Evolutionary conservation across 1,284 basidiomycete genomes (phyloP), one percentile per base, ranked within the genome.

Genomic region (Tilletia setariae): DNA sequence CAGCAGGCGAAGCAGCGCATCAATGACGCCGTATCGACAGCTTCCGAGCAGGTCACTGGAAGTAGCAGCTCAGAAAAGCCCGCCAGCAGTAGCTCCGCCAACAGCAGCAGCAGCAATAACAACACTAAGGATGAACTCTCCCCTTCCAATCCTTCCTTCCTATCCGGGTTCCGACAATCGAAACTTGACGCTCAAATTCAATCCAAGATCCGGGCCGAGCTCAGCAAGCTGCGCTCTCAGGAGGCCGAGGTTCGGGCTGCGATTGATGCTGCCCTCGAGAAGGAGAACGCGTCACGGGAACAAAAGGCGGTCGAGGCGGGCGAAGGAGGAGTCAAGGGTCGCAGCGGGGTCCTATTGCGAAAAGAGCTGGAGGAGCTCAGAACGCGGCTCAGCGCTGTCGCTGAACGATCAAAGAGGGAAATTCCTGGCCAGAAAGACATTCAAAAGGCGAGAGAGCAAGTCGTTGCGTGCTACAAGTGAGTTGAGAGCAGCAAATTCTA

Each of bases 401-500:
- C 56, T 32, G 56, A 61, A 30, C 23, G 28, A 19, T 11, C 28
- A 0, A 61, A 30, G 56, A 32, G 56, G 30, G 56, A 61, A 30
- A 61, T 61, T 30, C 28, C 25, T 15, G 56, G 56, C 16, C 28
- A 61, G 72, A 83, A 84, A 65, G 90, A 90, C 80, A 88, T 92
- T 32, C 90, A 91, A 76, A 87, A 87, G 77, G 91, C 89, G 82
- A 87, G 90, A 69, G 81, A 85, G 35, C 84, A 85, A 35, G 85
- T 93, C 40, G 85, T 88, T 3, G 84, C 86, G 56, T 93, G 91
- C 82, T 93, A 92, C 84, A 87, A 83, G 91, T 90, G 74, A 68
- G 88, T 85, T 2, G 44, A 19, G 21, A n/a, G 42, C 44, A 23
- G 3, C 42, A 32, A 21, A 15, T 19, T 30, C n/a, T 32, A 43